phyloP scores from a whole-genome alignment of 2,329 filamentous ascomycete species.

The Fusarium globosum region DNA sequence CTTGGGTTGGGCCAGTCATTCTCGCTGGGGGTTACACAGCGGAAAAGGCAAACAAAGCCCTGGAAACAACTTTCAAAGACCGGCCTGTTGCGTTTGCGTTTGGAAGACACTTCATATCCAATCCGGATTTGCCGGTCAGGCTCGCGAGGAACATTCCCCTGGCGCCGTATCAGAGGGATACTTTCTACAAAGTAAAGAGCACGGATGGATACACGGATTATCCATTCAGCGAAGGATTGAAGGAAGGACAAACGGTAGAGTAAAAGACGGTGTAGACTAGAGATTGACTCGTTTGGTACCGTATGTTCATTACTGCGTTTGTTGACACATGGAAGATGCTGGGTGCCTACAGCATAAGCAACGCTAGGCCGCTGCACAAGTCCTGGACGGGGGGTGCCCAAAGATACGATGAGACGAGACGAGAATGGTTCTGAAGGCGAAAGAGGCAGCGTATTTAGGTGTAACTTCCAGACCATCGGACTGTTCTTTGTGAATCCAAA shows the following conservation, averaged over 20 bases:
- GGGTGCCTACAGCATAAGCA: not conserved
- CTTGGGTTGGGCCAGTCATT: conserved; percentile 42
- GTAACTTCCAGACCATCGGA: too few species aligned
- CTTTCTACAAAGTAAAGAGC: conserved; percentile 43
- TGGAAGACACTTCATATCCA: conserved; percentile 46
- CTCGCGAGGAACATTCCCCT: conserved; percentile 35
- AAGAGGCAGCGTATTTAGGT: not conserved
- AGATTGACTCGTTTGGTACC: accelerated
- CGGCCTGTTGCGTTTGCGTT: conserved; percentile 47
- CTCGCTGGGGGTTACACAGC: conserved; percentile 50
- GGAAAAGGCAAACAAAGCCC: conserved; percentile 43
- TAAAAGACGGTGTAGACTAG: accelerated
- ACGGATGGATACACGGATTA: conserved; percentile 44
- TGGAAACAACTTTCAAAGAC: conserved; percentile 43
- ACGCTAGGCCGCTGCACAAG: not conserved
- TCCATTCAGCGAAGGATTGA: conserved; percentile 23
- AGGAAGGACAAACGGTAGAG: not conserved
- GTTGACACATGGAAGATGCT: not conserved
- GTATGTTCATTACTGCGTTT: not conserved
- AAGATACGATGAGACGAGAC: accelerated
- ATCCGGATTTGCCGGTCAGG: conserved; percentile 38
- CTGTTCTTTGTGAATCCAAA: accelerated
- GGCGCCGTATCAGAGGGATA: conserved; percentile 42
- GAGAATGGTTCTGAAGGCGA: accelerated
- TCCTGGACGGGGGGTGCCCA: not conserved